Evolutionary conservation across 768 basidiomycete species (phyloP), one percentile per base, ranked within the genome.

Genomic region (Crepidotus variabilis): DNA sequence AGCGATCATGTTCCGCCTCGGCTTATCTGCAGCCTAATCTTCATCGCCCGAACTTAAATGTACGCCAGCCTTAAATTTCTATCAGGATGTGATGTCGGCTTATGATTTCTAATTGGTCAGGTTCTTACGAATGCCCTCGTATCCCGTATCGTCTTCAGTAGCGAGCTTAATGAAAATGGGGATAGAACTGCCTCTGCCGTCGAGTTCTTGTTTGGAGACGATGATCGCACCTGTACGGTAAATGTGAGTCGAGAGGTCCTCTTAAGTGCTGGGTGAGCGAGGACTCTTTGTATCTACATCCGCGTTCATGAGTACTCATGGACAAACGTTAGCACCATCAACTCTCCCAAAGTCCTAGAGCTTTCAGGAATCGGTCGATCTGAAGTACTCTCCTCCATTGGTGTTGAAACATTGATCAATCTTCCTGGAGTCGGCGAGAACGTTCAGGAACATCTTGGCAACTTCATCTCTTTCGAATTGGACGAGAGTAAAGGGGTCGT

Each of bases 21-120:
- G 84, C 79, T 3, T 86, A 86, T 72, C 78, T 86, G 63, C 83
- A 85, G 65, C 77, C 82, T 2, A 73, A 84, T 6, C 78, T 84
- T 0, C 76, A 80, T 18, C 77, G 84, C 46, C 57, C 75, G 16
- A 87, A 87, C 62, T 75, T 87, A 45, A 78, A 80, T 60, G 78
- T 88, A 74, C 86, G 21, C 72, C 80, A 2, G 79, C 79, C 13
- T 67, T n/a, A n/a, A 79, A 45, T 73, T 76, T 16, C 72, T 79
- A 53, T 50, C n/a, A n/a, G n/a, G 80, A 82, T 3, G 45, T 18
- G n/a, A n/a, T n/a, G n/a, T 13, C 72, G 11, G 20, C 4, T 24
- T 36, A 28, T 11, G 47, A 11, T 23, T 11, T 35, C 2, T 24
- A 14, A 28, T 28, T 28, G 3, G 28, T 3, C 28, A 56, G 66